A percentile compares a stretch with the other conserved stretches of the same genome.
Evolutionary conservation across 331 rosid species (phyloP).

Genomic region (Pyracantha coccinea): DNA sequence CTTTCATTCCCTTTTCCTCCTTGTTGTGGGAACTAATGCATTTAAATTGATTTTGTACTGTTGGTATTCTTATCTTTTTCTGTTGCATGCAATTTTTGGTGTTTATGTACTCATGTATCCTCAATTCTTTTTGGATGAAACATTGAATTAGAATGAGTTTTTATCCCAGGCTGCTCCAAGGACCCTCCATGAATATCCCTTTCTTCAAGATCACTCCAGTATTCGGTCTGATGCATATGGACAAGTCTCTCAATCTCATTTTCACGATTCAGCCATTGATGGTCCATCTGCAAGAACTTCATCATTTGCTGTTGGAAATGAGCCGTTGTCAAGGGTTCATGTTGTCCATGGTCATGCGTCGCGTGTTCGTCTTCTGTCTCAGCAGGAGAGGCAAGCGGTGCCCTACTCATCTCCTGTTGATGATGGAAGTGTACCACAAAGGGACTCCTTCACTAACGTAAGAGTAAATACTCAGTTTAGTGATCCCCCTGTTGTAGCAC

Average conservation of each 20-base stretch:
- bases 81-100: background rate
- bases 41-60: background rate
- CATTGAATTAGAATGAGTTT: slow-evolving; percentile 29
- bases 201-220: slow-evolving; percentile 56
- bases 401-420: slow-evolving; percentile 50
- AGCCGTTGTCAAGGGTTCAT: slow-evolving; percentile 57
- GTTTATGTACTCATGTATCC: background rate
- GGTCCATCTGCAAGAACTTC: slow-evolving; percentile 57
- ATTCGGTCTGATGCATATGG: slow-evolving; percentile 61
- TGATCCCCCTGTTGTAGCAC: slow-evolving; percentile 18
- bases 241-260: slow-evolving; percentile 55
- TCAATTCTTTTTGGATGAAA: slow-evolving; percentile 17
- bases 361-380: slow-evolving; percentile 59
- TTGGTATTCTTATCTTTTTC: background rate
- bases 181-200: slow-evolving; percentile 61
- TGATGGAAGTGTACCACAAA: slow-evolving; percentile 32
- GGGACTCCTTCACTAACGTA: slow-evolving; percentile 44
- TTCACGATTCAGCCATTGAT: slow-evolving; percentile 53
- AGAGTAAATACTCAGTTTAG: slow-evolving; percentile 45
- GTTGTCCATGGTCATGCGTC: slow-evolving; percentile 53
- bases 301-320: slow-evolving; percentile 54
- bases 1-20: background rate
- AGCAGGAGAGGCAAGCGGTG: slow-evolving; percentile 58
- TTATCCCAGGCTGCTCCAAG: slow-evolving; percentile 61
- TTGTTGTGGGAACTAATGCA: background rate